Evolutionary conservation across 345 rosid genomes (phyloP).

Genomic region (Trapa incisa): DNA sequence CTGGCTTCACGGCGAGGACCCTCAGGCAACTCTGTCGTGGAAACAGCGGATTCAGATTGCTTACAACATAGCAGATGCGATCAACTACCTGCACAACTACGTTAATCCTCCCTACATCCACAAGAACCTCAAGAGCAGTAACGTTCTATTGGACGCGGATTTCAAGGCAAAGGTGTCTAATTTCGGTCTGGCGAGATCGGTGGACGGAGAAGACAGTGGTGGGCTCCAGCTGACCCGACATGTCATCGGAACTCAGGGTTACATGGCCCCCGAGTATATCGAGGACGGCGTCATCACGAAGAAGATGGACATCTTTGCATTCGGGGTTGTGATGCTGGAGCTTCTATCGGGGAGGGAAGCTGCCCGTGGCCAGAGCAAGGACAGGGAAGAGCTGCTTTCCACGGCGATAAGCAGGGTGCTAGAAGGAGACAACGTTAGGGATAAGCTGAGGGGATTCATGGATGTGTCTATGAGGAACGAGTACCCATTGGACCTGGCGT

Average conservation of each 20-base stretch:
- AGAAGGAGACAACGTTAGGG: constrained; percentile 26
- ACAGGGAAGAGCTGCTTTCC: constrained; percentile 35
- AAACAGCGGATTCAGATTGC: constrained; percentile 78
- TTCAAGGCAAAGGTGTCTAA: constrained; percentile 66
- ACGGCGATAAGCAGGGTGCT: constrained; percentile 14
- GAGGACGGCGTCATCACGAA: constrained; percentile 77
- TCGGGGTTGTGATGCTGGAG: constrained; percentile 73
- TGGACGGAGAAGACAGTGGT: constrained; percentile 33
- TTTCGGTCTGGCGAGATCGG: constrained; percentile 61
- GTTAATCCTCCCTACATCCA: constrained; percentile 63
- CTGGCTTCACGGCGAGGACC: constrained; percentile 39
- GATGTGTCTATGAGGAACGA: constrained; percentile 47
- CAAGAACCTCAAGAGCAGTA: constrained; percentile 71
- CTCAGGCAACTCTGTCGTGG: constrained; percentile 37
- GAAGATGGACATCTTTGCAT: constrained; percentile 69
- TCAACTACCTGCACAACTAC: constrained; percentile 72
- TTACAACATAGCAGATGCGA: constrained; percentile 54
- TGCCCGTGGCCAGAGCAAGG: constrained; percentile 20
- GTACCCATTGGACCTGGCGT: constrained; percentile 73
- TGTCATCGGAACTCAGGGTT: constrained; percentile 75
- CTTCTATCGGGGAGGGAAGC: constrained; percentile 73
- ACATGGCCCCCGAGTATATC: constrained; percentile 78
- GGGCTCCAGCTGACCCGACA: constrained; percentile 54
- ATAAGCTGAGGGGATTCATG: constrained; percentile 41
- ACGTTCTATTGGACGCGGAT: constrained; percentile 49